Conservation (phyloP, 305 asterid genomes). For the Ilex paraguariensis region DNA sequence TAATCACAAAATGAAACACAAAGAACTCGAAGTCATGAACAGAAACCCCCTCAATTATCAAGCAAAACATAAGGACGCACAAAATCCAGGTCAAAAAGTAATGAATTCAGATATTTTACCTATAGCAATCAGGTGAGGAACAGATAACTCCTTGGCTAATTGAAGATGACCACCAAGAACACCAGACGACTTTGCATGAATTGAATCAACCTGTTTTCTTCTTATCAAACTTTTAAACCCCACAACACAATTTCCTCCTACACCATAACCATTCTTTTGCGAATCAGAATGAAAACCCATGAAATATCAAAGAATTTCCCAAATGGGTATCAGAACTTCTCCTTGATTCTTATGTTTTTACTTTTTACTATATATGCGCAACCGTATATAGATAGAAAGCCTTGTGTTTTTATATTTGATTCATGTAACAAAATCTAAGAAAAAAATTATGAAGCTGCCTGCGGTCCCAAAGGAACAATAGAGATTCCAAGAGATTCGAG, state of each 20-base stretch:
- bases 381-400: too few species aligned
- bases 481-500: too few species aligned
- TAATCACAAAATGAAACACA: too few species aligned
- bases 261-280: conserved; percentile 28
- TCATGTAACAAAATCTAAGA: too few species aligned
- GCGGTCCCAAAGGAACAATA: too few species aligned
- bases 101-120: conserved; percentile 27
- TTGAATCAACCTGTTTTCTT: conserved; percentile 92
- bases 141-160: conserved; percentile 76
- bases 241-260: conserved; percentile 37
- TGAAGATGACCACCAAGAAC: conserved; percentile 38
- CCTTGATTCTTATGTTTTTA: too few species aligned
- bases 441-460: too few species aligned
- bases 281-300: conserved; percentile 47
- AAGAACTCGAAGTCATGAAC: background rate
- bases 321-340: conserved; percentile 15
- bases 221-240: conserved; percentile 63
- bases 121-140: conserved; percentile 86
- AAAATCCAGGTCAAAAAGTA: background rate
- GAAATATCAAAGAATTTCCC: conserved; percentile 18
- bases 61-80: too few species aligned
- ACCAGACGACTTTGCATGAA: conserved; percentile 31
- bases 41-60: too few species aligned
- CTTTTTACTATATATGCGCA: too few species aligned
- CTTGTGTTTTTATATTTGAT: too few species aligned